Base-by-base conservation (phyloP, 1,284 basidiomycete genomes). In the Macrocybe sp. region DNA sequence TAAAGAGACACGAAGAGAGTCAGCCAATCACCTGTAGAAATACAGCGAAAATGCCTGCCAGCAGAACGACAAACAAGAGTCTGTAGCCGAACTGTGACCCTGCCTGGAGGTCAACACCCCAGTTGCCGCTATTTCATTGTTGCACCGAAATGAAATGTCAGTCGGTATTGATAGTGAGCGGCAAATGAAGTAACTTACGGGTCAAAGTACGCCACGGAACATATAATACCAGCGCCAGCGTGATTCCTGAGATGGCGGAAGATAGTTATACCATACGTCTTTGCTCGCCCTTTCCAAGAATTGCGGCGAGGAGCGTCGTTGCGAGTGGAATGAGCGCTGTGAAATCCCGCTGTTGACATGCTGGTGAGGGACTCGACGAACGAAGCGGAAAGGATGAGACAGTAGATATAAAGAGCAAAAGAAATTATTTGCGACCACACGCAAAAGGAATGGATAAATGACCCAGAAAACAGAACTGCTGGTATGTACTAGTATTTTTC, bases 21-120 rank as follows among this genome's bases (percentile, higher is more conserved):
- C 3, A 35, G 35, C 22, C 14, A 60, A 67, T 28, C 44, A 83
- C 84, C 74, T 91, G 89, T 16, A 92, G 72, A 48, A 88, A 77
- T 1, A 88, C 80, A 7, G 91, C 93, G 47, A 92, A 84, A n/a
- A 94, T 58, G 12, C 91, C 90, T 0, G 93, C 79, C 11, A 96
- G 61, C 2, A 97, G 75, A 8, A 97, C 84, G 43, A 96, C 77
- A 61, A 95, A 94, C 35, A 97, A 76, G 31, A 96, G 76, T 55
- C 83, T 81, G 72, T 94, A 96, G 0, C 92, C 92, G 61, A 78
- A 90, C 52, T 79, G 63, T 7, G 85, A 83, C 7, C 88, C 89
- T 6, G 85, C 85, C 61, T 83, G 78, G 12, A 89, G 66, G 62
- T 88, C 85, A 10, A 87, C 85, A 7, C 80, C 80, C 85, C 86